Conservation (phyloP, 73 alveolate species). For the Diophrys sp. region DNA sequence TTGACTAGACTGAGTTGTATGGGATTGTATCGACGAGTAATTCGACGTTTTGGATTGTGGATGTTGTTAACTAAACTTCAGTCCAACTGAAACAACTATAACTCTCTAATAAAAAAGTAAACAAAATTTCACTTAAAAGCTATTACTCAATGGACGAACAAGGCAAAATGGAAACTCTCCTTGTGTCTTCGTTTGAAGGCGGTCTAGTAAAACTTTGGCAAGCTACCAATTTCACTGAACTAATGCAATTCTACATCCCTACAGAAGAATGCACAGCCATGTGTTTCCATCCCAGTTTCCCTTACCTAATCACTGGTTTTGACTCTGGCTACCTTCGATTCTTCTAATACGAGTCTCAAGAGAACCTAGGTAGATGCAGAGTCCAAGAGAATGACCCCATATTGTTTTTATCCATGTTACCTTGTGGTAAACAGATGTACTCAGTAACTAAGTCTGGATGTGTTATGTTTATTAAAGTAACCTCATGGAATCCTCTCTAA, state of each 20-base stretch:
- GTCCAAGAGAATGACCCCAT: constrained; percentile 34
- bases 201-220: constrained; percentile 59
- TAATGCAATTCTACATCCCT: constrained; percentile 50
- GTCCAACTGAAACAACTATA: neutral
- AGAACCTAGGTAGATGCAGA: constrained; percentile 60
- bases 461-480: constrained; percentile 38
- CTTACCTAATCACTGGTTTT: constrained; percentile 53
- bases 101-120: neutral
- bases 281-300: constrained; percentile 41
- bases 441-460: constrained; percentile 45
- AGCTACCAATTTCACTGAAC: constrained; percentile 35
- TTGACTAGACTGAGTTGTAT: neutral
- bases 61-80: neutral
- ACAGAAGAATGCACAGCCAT: constrained; percentile 59
- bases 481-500: constrained; percentile 60
- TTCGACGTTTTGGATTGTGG: neutral
- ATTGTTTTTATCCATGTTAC: constrained; percentile 33
- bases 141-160: neutral
- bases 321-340: constrained; percentile 57
- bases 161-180: neutral
- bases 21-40: neutral
- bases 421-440: constrained; percentile 53
- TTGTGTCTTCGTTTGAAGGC: neutral
- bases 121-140: neutral
- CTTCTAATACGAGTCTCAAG: constrained; percentile 34